phyloP scores from a whole-genome alignment of 1,284 basidiomycete species.

The Tylopilus sp. region DNA sequence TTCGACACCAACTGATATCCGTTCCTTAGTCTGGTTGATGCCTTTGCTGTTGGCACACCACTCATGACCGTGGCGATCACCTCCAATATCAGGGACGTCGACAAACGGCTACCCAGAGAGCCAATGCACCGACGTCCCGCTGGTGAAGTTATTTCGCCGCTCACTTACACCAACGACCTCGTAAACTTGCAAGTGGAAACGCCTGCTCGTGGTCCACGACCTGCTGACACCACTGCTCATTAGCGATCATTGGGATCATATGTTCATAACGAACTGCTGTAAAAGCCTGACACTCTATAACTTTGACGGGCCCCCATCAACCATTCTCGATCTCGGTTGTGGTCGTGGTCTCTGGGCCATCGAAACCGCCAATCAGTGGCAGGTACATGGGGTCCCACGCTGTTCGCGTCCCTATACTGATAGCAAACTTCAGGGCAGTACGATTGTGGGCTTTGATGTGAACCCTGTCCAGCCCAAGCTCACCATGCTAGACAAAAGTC shows the following conservation, averaged over 20 bases:
- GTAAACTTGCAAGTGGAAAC: conserved; percentile 48
- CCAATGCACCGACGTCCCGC: conserved; percentile 41
- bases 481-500: conserved; percentile 31
- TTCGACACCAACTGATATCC: not conserved
- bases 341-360: conserved; percentile 76
- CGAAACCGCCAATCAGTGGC: conserved; percentile 62
- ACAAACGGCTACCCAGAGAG: conserved; percentile 42
- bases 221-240: not conserved
- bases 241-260: conserved; percentile 67
- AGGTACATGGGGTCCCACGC: conserved; percentile 39
- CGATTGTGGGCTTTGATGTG: conserved; percentile 59
- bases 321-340: conserved; percentile 73
- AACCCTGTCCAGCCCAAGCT: conserved; percentile 55
- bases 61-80: conserved; percentile 28
- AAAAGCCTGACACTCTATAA: conserved; percentile 50
- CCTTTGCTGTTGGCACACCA: conserved; percentile 18
- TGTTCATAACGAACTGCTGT: conserved; percentile 52
- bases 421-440: conserved; percentile 42
- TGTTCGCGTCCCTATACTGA: conserved; percentile 7
- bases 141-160: conserved; percentile 53
- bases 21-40: conserved; percentile 23
- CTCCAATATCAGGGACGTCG: conserved; percentile 43
- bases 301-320: conserved; percentile 47
- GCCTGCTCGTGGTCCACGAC: not conserved
- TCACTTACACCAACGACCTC: conserved; percentile 46